These are phyloP conservation scores for Amborella trichopoda DNA, from an alignment of 164 flowering plant genomes.

Conservation along the genomic window DNA sequence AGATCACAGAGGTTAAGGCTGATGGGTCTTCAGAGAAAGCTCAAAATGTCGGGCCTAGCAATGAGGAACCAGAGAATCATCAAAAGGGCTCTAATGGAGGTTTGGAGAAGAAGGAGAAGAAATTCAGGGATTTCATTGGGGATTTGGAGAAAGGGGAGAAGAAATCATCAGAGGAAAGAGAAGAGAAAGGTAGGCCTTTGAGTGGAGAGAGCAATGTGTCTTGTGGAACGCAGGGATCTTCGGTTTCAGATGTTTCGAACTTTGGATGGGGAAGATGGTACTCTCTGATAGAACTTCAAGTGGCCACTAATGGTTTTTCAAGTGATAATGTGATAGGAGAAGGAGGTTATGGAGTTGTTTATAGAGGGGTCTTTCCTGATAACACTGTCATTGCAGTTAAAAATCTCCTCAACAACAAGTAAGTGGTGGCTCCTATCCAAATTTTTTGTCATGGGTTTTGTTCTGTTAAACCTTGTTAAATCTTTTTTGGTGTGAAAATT, in stretches of 20 bases:
- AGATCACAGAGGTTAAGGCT: conserved; percentile 28
- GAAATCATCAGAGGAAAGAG: conserved; percentile 2
- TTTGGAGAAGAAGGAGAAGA: conserved; percentile 6
- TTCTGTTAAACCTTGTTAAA: too few relatives aligned
- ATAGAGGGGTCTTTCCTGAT: conserved; percentile 51
- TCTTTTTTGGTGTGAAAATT: too few relatives aligned
- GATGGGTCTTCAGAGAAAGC: too few relatives aligned
- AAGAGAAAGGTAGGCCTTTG: conserved; percentile 5
- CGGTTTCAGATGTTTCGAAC: conserved; percentile 18
- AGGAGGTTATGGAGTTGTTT: conserved; percentile 90
- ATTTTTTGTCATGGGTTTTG: not conserved
- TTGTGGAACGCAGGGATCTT: conserved; percentile 16
- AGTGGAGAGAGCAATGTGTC: conserved; percentile 11
- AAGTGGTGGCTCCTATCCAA: conserved; percentile 12
- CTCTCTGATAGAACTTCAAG: conserved; percentile 55
- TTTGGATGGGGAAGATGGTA: conserved; percentile 92
- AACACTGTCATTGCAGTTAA: conserved; percentile 76
- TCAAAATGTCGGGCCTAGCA: too few relatives aligned
- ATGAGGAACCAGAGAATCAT: too few relatives aligned
- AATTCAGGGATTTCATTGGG: not conserved
- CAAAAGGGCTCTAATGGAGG: conserved; percentile 8
- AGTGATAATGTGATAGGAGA: conserved; percentile 77
- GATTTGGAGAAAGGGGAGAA: not conserved
- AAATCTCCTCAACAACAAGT: conserved; percentile 78
- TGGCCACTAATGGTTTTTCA: conserved; percentile 55